Evolutionary conservation across 2,329 filamentous ascomycete genomes (phyloP), one percentile per base, ranked within the genome.

Genomic region (Samsoniella hepiali): DNA sequence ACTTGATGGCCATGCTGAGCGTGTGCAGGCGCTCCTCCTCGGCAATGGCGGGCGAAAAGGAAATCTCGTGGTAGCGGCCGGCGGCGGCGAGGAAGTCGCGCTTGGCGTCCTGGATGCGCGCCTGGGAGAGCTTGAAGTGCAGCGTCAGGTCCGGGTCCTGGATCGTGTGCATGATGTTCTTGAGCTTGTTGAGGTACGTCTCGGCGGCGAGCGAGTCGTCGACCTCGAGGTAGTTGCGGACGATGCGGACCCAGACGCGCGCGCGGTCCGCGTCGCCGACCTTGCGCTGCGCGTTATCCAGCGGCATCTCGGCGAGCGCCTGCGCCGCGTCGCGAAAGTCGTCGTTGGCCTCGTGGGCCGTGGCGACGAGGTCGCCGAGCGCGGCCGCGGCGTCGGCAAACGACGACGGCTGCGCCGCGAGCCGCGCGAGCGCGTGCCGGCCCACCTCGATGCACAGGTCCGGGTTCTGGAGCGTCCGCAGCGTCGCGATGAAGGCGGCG

Each of bases 151-250:
- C 85, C 45, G 88, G 84, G 74, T 97, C 88, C 36, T 84, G 78
- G 38, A 97, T 87, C 67, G 85, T 88, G 79, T 91, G 87, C 74
- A 97, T 92, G 68, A 97, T 83, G 72, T 95, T 94, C 79, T 97
- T 98, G 76, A 96, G 90, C 76, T 94, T 93, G 82, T 97, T 97
- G 71, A 99, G 84, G 74, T 93, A 96, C 47, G 84, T 86, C 74
- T 96, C 92, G 49, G 95, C 95, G 42, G 85, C 84, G 1, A 89
- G 92, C 9, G 91, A 90, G 77, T 98, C 93, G 74, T 97, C 94
- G 55, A 93, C 91, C 79, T 99, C 94, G 66, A 99, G 85, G 74
- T 95, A 96, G 80, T 96, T 90, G 66, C 95, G 87, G 73, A 96
- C 93, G 72, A 99, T 97, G 65, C 94, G 91, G 69, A 98, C 90